Base-by-base conservation (phyloP, 106 monocot genomes). In the Cymbidium sinense region DNA sequence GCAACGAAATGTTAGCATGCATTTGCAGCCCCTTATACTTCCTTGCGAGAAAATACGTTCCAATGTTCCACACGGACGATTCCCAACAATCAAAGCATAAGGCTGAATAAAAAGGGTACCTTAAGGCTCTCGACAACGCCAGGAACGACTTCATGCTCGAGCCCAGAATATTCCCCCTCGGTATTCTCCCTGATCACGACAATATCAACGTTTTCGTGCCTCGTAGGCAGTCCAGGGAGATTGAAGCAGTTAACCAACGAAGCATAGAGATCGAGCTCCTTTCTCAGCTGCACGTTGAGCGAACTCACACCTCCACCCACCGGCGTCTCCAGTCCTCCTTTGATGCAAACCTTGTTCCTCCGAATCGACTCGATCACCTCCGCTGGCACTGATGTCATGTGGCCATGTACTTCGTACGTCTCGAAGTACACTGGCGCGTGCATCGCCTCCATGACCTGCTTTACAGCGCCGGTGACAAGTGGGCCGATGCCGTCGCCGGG, bases 101-200 rank as follows among this genome's bases (percentile, higher is more conserved):
- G 34, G 17, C 69, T 23, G 35, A 39, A 71, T 4, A 37, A 71
- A 71, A 71, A 37, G 34, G n/a, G 36, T 79, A 79, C 79, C 79
- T 79, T 79, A 20, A 79, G 73, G n/a, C 79, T 79, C 79, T 79
- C 79, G 0, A 79, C 79, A 35, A 79, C 79, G n/a, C 79, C 79
- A 50, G 79, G 79, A 34, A 79, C 79, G 11, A 79, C 79, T 73
- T 79, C 79, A 39, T 79, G 79, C 79, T 79, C 79, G 25, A 79
- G 36, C 25, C 79, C 79, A n/a, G 79, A 52, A 39, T 79, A 79
- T 69, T 79, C 79, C 11, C 79, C 79, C 72, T 79, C 79, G 19
- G 79, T 79, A 50, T 79, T 79, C 72, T 79, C 79, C 72, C 79
- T 79, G 67, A 79, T 79, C 71, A 79, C 79, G 5, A 79, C 79